phyloP scores from a whole-genome alignment of 2,329 filamentous ascomycete species.

The Sporothrix dimorphospora region DNA sequence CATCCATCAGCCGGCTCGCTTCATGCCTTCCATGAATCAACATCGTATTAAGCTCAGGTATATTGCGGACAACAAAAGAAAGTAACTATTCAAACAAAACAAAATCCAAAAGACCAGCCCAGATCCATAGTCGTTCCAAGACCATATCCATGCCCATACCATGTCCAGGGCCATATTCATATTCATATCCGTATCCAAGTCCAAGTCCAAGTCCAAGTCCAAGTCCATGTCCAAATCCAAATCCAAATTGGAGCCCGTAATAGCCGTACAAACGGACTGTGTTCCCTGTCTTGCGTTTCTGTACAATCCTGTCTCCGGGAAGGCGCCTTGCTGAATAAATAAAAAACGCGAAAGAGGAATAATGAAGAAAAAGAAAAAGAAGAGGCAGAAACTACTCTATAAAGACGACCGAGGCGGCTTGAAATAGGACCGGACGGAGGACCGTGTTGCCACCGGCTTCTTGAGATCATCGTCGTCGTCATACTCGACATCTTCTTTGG shows the following conservation, averaged over 20 bases:
- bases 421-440: neutral
- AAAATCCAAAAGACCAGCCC: neutral
- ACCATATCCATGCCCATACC: neutral
- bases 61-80: neutral
- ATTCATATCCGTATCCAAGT: too few relatives aligned
- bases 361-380: neutral
- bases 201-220: neutral
- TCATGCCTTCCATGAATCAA: neutral
- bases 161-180: too few relatives aligned
- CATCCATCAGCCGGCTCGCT: neutral
- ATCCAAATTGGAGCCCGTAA: neutral
- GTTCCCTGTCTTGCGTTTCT: neutral
- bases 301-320: neutral
- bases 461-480: conserved; percentile 3
- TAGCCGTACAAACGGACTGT: neutral
- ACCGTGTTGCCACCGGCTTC: neutral
- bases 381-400: neutral
- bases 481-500: neutral
- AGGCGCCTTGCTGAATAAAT: neutral
- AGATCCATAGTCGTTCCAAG: neutral
- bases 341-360: neutral
- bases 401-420: neutral
- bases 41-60: neutral
- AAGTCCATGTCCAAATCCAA: neutral
- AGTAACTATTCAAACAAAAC: neutral